Percentiles rank a stretch among this genome's conserved stretches.
Evolutionary conservation across 2,329 filamentous ascomycete species (phyloP).

Genomic region (Cadophora sp.): DNA sequence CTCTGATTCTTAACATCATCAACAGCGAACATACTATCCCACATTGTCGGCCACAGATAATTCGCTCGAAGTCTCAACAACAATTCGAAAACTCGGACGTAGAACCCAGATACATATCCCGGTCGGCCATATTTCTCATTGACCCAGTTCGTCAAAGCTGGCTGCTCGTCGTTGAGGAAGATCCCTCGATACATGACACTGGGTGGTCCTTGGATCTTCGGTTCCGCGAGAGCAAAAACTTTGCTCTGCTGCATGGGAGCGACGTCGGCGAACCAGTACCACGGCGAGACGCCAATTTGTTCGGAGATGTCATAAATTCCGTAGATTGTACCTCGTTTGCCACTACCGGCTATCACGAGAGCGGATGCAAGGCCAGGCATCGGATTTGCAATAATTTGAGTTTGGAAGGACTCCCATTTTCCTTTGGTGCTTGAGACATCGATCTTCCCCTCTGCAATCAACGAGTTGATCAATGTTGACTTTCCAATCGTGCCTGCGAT

Average conservation of each 20-base stretch:
- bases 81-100: constrained; percentile 73
- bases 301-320: constrained; percentile 75
- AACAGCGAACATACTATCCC: constrained; percentile 73
- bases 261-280: constrained; percentile 63
- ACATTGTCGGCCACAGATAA: constrained; percentile 76
- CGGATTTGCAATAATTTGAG: constrained; percentile 62
- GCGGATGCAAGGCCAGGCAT: constrained; percentile 61
- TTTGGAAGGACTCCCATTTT: constrained; percentile 73
- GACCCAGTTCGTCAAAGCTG: constrained; percentile 67
- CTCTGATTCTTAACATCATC: constrained; percentile 72
- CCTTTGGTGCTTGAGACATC: constrained; percentile 64
- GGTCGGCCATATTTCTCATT: constrained; percentile 48
- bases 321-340: constrained; percentile 69
- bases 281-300: constrained; percentile 73
- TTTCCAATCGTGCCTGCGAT: constrained; percentile 72
- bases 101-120: constrained; percentile 53
- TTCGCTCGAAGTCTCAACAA: constrained; percentile 74
- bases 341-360: constrained; percentile 70
- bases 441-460: constrained; percentile 61
- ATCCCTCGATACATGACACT: constrained; percentile 63
- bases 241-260: constrained; percentile 51
- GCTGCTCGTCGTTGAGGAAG: constrained; percentile 64
- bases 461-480: constrained; percentile 64
- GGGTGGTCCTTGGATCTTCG: constrained; percentile 55
- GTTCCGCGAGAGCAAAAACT: constrained; percentile 53